Conservation (phyloP, 1,139 yeast genomes). For the Pichia inconspicua region DNA sequence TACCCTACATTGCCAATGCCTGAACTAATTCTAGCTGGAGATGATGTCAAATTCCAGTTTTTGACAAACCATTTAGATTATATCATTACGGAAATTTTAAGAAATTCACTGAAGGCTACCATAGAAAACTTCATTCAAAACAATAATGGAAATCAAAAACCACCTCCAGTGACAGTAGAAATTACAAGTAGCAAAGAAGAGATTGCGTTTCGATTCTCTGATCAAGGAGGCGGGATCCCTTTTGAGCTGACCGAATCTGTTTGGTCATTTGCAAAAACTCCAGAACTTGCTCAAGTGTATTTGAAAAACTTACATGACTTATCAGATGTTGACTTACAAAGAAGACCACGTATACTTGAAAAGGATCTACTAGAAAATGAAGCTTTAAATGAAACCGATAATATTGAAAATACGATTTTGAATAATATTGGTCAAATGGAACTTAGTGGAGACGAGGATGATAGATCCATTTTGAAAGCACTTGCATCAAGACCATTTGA, state of each 20-base stretch:
- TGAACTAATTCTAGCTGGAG: slow-evolving; percentile 65
- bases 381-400: neutral
- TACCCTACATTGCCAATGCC: slow-evolving; percentile 64
- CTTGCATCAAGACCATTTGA: slow-evolving; percentile 68
- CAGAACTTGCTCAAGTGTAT: slow-evolving; percentile 48
- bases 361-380: slow-evolving; percentile 12
- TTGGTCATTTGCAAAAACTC: slow-evolving; percentile 79
- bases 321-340: slow-evolving; percentile 41
- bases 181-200: slow-evolving; percentile 60
- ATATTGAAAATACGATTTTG: slow-evolving; percentile 6
- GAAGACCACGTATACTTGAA: slow-evolving; percentile 21
- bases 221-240: slow-evolving; percentile 81
- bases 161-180: slow-evolving; percentile 68
- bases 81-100: slow-evolving; percentile 73
- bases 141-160: slow-evolving; percentile 24
- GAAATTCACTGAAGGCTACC: slow-evolving; percentile 56
- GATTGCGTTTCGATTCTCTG: slow-evolving; percentile 72
- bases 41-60: slow-evolving; percentile 62
- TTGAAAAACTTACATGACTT: slow-evolving; percentile 58
- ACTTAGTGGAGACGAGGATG: slow-evolving; percentile 19
- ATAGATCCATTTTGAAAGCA: slow-evolving; percentile 38
- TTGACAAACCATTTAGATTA: slow-evolving; percentile 82
- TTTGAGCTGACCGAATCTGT: slow-evolving; percentile 50
- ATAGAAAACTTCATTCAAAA: slow-evolving; percentile 10
- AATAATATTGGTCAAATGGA: slow-evolving; percentile 36